Evolutionary conservation across 352 stramenopile genomes (phyloP).

Genomic region (Globisporangium sylvaticum): DNA sequence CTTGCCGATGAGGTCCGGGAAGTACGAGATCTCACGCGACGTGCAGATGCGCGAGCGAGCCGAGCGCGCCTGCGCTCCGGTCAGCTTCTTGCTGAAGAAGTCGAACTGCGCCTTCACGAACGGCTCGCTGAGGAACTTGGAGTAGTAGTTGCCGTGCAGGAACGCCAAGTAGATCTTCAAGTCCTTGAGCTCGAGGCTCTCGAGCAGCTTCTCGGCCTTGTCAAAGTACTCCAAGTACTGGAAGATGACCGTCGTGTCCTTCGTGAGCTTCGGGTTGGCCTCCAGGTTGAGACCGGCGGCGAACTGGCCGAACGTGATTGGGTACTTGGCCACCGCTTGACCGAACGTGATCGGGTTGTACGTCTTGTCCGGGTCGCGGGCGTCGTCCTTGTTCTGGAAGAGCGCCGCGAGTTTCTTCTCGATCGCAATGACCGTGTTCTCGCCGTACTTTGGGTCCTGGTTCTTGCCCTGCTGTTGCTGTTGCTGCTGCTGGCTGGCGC

Average conservation of each 20-base stretch:
- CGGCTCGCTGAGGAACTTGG: constrained; percentile 32
- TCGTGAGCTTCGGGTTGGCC: constrained; percentile 29
- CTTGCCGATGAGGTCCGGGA: constrained; percentile 56
- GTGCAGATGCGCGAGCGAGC: no score
- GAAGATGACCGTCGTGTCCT: constrained; percentile 42
- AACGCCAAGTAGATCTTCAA: constrained; percentile 36
- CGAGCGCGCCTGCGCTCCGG: constrained; percentile 49
- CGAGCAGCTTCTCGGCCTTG: constrained; percentile 34
- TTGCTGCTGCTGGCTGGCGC: constrained; percentile 62
- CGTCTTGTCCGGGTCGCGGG: no score
- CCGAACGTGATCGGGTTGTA: no score
- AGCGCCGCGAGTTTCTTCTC: constrained; percentile 4
- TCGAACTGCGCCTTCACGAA: constrained; percentile 87
- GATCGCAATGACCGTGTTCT: constrained; percentile 15
- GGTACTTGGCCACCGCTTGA: no score
- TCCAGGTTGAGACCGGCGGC: constrained; percentile 39
- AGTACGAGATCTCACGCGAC: constrained; percentile 12
- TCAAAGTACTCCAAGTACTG: constrained; percentile 48
- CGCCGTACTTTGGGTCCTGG: not conserved
- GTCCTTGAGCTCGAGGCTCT: constrained; percentile 13
- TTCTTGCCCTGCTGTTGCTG: constrained; percentile 8
- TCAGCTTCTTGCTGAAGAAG: constrained; percentile 76
- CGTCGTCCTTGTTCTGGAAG: no score
- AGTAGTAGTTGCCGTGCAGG: constrained; percentile 31
- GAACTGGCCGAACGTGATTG: constrained; percentile 6